Evolutionary conservation across 2,329 filamentous ascomycete species (phyloP).

Genomic region (Arthrobotrys musiformis): DNA sequence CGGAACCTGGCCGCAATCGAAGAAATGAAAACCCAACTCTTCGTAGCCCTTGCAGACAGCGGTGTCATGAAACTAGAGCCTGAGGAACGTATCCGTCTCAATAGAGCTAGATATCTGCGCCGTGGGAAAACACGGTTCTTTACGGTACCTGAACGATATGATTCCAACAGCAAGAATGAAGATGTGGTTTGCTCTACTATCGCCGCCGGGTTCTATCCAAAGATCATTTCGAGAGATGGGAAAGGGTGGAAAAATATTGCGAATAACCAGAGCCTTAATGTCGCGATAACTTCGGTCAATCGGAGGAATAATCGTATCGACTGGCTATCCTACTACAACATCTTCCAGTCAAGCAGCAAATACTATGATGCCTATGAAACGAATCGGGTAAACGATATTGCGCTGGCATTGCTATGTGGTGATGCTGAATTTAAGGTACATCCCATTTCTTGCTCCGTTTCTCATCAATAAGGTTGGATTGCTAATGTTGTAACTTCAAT

Average conservation of each 20-base stretch:
- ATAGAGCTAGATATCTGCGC: constrained; percentile 65
- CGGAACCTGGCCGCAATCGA: constrained; percentile 92
- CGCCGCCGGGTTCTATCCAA: constrained; percentile 95
- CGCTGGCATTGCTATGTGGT: constrained; percentile 84
- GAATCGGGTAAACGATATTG: constrained; percentile 80
- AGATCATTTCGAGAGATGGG: constrained; percentile 82
- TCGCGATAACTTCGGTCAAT: constrained; percentile 91
- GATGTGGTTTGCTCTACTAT: constrained; percentile 81
- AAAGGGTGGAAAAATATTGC: constrained; percentile 90
- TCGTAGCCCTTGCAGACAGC: constrained; percentile 85
- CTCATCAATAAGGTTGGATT: no score
- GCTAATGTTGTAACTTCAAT: not conserved
- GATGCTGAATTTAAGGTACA: constrained; percentile 85
- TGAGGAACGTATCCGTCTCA: constrained; percentile 76
- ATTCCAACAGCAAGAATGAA: constrained; percentile 82
- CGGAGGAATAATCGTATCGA: constrained; percentile 72
- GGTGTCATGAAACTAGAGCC: constrained; percentile 80
- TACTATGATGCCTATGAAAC: constrained; percentile 92
- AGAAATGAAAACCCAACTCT: constrained; percentile 90
- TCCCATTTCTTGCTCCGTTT: no score
- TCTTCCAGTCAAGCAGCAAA: constrained; percentile 86
- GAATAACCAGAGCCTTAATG: constrained; percentile 88
- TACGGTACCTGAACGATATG: constrained; percentile 78
- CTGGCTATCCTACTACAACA: constrained; percentile 95
- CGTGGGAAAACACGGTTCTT: constrained; percentile 74